Percentiles rank a stretch among this genome's conserved stretches.
phyloP scores from a whole-genome alignment of 2,329 filamentous ascomycete genomes.

The Tolypocladium sp. region DNA sequence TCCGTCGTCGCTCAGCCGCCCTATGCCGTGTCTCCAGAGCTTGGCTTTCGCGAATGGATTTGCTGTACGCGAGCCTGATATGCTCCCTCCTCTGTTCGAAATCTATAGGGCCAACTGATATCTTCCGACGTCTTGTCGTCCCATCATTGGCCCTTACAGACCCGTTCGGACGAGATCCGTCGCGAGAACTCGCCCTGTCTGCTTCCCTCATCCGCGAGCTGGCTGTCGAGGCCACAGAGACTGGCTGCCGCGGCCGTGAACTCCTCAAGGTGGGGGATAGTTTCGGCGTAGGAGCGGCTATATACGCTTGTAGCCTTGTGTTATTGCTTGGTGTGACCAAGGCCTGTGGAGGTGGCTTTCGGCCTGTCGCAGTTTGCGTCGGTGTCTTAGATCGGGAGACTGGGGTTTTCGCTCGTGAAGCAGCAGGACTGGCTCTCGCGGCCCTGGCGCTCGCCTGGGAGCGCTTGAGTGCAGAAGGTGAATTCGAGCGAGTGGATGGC shows the following conservation, averaged over 20 bases:
- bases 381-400: conserved; percentile 34
- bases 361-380: conserved; percentile 22
- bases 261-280: conserved; percentile 72
- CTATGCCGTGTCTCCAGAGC: conserved; percentile 45
- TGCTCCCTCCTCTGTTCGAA: conserved; percentile 74
- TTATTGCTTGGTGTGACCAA: conserved; percentile 41
- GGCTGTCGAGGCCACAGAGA: conserved; percentile 65
- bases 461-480: conserved; percentile 38
- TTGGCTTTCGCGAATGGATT: conserved; percentile 68
- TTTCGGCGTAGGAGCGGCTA: conserved; percentile 60
- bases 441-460: conserved; percentile 30
- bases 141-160: conserved; percentile 27
- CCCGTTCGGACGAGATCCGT: conserved; percentile 19
- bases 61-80: conserved; percentile 78
- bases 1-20: conserved; percentile 41
- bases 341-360: conserved; percentile 30
- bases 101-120: conserved; percentile 66
- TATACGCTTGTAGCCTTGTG: conserved; percentile 61
- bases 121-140: conserved; percentile 37
- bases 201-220: conserved; percentile 58
- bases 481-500: conserved; percentile 46
- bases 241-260: conserved; percentile 70
- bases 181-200: conserved; percentile 44
- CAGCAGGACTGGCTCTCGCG: conserved; percentile 26
- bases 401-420: conserved; percentile 29